Evolutionary conservation across 176 grass and related monocot species (phyloP), one percentile per base, ranked within the genome.

Genomic region (Carex cristatella): DNA sequence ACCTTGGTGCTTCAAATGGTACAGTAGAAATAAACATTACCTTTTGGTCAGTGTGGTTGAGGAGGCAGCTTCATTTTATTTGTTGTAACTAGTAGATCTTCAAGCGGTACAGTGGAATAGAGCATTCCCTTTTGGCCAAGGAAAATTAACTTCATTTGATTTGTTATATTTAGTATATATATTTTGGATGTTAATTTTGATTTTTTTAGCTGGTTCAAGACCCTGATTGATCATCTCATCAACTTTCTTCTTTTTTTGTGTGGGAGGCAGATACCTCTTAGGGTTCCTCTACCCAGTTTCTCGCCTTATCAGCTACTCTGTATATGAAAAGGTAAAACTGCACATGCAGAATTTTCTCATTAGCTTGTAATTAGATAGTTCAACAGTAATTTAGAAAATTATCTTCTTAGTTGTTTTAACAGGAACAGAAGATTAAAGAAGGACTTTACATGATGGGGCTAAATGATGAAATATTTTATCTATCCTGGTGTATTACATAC

Each of bases 381-480:
- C 57, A 9, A 30, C 27, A 10, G 53, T 71, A 57, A 37, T 66
- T 46, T 67, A 60, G 38, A 81, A 69, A 35, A 86, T 68, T 79
- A 30, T 42, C 18, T 86, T 80, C 18, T 13, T 33, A 27, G 32
- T 74, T 70, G 73, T 79, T 33, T 79, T 80, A 51, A 59, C 84
- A 90, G 88, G 88, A 90, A 61, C 84, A 90, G 28, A 90, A 90
- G 79, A 90, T 90, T 83, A 90, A 90, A 86, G 88, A 90, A 90
- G 88, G 88, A 5, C 70, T 90, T 37, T 82, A 90, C 28, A 90
- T 90, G 88, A 90, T 90, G 88, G 79, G 88, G 38, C 60, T 90
- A 55, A 86, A 86, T 65, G 84, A 90, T 79, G 70, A 90, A 70
- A 86, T 86, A 78, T 90, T 90, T 86, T 90, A 90, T 66, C 69